phyloP scores from a whole-genome alignment of 345 rosid species.

The Bruguiera parviflora region DNA sequence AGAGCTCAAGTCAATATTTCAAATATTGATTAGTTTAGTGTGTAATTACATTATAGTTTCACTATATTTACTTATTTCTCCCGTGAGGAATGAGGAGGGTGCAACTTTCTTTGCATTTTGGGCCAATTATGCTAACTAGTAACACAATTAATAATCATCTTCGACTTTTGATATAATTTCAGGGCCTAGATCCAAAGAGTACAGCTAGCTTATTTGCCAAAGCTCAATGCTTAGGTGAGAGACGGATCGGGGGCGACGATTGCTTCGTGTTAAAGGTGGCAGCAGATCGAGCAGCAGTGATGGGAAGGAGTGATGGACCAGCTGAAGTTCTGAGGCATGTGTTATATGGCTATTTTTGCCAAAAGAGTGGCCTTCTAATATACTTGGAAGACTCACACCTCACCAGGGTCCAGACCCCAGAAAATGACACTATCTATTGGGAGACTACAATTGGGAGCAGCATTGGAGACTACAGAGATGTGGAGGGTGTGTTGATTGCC shows the following conservation, averaged over 20 bases:
- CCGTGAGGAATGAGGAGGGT: no score
- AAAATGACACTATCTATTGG: constrained; percentile 68
- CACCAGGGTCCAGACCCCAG: constrained; percentile 64
- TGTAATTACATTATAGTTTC: no score
- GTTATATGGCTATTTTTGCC: constrained; percentile 89
- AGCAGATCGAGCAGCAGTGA: constrained; percentile 68
- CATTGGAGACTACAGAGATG: constrained; percentile 78
- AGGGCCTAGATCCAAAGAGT: constrained; percentile 89
- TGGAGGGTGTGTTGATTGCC: constrained; percentile 73
- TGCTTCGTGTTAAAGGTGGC: constrained; percentile 86
- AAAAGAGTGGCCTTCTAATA: constrained; percentile 75
- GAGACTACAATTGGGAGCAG: constrained; percentile 91
- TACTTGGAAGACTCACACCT: constrained; percentile 91
- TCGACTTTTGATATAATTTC: constrained; percentile 11
- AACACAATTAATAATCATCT: background rate
- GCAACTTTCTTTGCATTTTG: no score
- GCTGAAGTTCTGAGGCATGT: constrained; percentile 91
- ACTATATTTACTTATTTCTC: no score
- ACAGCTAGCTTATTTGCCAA: constrained; percentile 74
- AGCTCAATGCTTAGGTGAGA: constrained; percentile 87
- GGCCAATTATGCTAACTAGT: background rate
- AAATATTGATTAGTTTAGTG: no score
- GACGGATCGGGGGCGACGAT: constrained; percentile 71
- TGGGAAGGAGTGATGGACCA: constrained; percentile 81
- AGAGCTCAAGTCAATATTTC: no score